Conservation (phyloP, 1,284 basidiomycete species). For the Irpex sp. region DNA sequence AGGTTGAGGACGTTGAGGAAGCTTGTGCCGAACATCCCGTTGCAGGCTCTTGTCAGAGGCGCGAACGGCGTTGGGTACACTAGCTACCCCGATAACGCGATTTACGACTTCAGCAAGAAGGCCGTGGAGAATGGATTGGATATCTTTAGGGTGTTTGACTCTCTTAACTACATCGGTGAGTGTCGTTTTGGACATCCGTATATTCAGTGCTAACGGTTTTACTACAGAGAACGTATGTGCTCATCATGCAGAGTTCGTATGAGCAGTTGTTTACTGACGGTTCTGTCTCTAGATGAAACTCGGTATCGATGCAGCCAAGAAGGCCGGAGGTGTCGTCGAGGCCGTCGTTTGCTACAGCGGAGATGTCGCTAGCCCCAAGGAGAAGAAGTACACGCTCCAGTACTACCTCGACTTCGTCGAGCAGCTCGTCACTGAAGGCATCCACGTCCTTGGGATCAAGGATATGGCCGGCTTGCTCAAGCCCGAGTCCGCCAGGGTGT, state of each 20-base stretch:
- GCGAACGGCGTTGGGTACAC: constrained; percentile 99
- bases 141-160: constrained; percentile 99
- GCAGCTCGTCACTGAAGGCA: constrained; percentile 90
- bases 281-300: constrained; percentile 61
- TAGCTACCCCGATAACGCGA: constrained; percentile 98
- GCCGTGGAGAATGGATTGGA: constrained; percentile 99
- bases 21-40: constrained; percentile 97
- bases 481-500: constrained; percentile 89
- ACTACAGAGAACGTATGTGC: constrained; percentile 53
- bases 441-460: constrained; percentile 98
- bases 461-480: constrained; percentile 99
- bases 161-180: constrained; percentile 93
- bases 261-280: not conserved
- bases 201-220: not conserved
- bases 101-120: constrained; percentile 98
- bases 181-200: constrained; percentile 9
- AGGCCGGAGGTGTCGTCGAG: constrained; percentile 97
- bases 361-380: constrained; percentile 92
- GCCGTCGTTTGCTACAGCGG: constrained; percentile 99
- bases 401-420: constrained; percentile 98
- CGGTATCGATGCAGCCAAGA: constrained; percentile 99
- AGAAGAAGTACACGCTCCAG: constrained; percentile 96
- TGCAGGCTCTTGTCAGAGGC: constrained; percentile 97
- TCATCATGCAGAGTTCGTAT: not conserved
- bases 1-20: constrained; percentile 90